Percentiles rank a stretch among this genome's conserved stretches.
Conservation (phyloP, 139 green algal genomes). For the Chlamydomonas sphaeroides region DNA sequence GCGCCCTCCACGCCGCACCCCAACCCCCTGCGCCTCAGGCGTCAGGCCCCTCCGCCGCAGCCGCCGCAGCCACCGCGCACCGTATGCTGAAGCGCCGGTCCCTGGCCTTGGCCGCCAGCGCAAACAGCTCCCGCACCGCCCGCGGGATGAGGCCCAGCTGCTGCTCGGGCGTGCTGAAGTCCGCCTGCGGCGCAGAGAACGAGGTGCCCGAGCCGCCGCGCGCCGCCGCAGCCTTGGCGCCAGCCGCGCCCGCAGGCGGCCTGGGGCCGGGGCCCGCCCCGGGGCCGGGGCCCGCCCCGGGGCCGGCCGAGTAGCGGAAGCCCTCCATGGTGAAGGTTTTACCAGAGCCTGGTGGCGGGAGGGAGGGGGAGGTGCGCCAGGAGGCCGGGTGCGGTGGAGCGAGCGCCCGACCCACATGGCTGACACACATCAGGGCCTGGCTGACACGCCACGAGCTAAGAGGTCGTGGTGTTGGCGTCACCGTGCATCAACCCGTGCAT, state of each 20-base stretch:
- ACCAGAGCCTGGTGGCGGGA: conserved; percentile 46
- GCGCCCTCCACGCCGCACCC: neutral
- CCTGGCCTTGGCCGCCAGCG: neutral
- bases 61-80: too few species aligned
- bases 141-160: conserved; percentile 62
- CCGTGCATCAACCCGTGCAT: neutral
- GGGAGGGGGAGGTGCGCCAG: neutral
- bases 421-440: too few species aligned
- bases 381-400: neutral
- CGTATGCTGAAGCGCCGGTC: conserved; percentile 35
- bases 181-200: conserved; percentile 12
- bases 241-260: neutral
- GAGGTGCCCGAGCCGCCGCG: neutral
- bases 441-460: too few species aligned
- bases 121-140: conserved; percentile 52
- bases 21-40: neutral
- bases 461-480: neutral
- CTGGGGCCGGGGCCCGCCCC: neutral
- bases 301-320: conserved; percentile 42
- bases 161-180: conserved; percentile 47
- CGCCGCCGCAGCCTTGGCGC: neutral
- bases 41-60: too few species aligned
- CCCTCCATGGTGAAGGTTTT: conserved; percentile 76
- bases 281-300: neutral
- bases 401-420: too few species aligned